Evolutionary conservation across 192 early-diverging fungal genomes (phyloP).

Genomic region (Chytriomyces sp.): DNA sequence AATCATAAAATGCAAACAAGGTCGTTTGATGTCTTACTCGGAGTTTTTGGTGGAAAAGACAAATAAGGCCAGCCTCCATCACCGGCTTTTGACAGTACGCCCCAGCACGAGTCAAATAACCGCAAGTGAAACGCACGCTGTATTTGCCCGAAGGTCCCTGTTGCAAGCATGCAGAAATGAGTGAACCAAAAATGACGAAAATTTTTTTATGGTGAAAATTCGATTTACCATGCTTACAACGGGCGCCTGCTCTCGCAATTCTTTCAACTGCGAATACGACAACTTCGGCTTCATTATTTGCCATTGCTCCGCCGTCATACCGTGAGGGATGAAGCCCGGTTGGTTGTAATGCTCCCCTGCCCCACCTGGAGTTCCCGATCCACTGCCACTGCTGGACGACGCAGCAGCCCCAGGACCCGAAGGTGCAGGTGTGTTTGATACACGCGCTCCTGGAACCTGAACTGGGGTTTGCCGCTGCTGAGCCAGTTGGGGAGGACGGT

Average conservation of each 20-base stretch:
- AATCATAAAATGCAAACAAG: background rate
- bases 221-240: conserved; percentile 29
- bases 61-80: conserved; percentile 44
- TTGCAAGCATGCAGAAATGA: background rate
- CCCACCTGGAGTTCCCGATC: background rate
- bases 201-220: background rate
- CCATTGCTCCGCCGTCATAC: conserved; percentile 30
- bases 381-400: background rate
- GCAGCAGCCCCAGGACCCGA: conserved; percentile 3
- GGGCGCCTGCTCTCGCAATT: conserved; percentile 27
- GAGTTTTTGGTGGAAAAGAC: conserved; percentile 48
- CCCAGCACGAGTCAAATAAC: conserved; percentile 44
- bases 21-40: conserved; percentile 11
- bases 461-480: background rate
- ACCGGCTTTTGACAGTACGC: conserved; percentile 49
- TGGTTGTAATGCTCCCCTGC: conserved; percentile 11
- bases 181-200: background rate
- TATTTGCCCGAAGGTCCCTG: conserved; percentile 39
- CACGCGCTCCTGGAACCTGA: background rate
- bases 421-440: background rate
- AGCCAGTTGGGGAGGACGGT: background rate
- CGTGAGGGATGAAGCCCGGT: conserved; percentile 19
- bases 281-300: conserved; percentile 29
- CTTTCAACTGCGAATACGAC: conserved; percentile 27
- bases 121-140: conserved; percentile 40